Percentiles rank a stretch among this genome's conserved stretches.
These are phyloP conservation scores for Cladorrhinum sp. DNA, from an alignment of 2,329 filamentous ascomycete species.

Conservation along the genomic window DNA sequence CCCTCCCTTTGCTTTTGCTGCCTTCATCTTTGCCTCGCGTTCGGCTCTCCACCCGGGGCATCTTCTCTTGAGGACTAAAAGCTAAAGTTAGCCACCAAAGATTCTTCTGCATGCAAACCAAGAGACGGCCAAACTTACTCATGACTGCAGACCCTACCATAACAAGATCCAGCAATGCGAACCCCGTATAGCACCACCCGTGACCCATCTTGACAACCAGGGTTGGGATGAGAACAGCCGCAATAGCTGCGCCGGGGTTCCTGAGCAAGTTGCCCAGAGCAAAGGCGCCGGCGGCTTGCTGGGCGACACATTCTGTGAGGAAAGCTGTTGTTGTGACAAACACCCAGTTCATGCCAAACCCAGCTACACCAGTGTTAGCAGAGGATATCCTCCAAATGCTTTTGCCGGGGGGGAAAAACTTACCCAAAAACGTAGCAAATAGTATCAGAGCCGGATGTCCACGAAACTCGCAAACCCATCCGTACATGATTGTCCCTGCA, in stretches of 20 bases:
- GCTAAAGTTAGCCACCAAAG: background rate
- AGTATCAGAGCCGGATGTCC: conserved; percentile 14
- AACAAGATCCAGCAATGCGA: conserved; percentile 10
- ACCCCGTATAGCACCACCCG: conserved; percentile 17
- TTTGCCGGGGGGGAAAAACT: background rate
- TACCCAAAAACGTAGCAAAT: conserved; percentile 16
- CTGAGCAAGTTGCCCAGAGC: conserved; percentile 18
- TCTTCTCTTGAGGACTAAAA: conserved; percentile 7
- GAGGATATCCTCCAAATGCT: background rate
- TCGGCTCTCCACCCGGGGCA: conserved; percentile 8
- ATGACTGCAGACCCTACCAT: conserved; percentile 17
- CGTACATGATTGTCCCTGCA: conserved; percentile 13
- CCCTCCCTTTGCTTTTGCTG: background rate
- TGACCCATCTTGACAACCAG: conserved; percentile 15
- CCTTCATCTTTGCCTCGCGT: conserved; percentile 7
- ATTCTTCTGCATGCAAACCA: background rate
- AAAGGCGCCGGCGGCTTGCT: conserved; percentile 18
- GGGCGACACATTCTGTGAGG: conserved; percentile 17
- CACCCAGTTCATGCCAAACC: conserved; percentile 21
- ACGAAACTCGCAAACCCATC: conserved; percentile 10
- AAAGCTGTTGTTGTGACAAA: conserved; percentile 20
- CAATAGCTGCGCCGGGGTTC: conserved; percentile 15
- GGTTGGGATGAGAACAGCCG: conserved; percentile 11
- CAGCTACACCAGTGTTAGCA: background rate
- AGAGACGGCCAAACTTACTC: background rate